These are phyloP conservation scores for Petunia secreta DNA, from an alignment of 257 asterid species.

Conservation along the genomic window DNA sequence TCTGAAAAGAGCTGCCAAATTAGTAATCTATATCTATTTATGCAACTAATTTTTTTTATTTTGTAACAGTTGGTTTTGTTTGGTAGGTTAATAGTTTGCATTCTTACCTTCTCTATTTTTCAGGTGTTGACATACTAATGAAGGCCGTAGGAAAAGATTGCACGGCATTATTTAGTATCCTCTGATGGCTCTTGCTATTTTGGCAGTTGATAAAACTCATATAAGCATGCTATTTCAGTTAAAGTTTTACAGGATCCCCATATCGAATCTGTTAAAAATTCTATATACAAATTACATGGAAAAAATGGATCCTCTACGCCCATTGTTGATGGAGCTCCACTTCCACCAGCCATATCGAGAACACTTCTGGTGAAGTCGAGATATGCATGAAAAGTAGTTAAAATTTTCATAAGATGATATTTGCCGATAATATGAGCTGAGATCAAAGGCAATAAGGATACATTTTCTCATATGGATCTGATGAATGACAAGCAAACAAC, in stretches of 20 bases:
- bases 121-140: conserved; percentile 87
- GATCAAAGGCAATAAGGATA: conserved; percentile 1
- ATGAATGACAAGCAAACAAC: background rate
- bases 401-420: background rate
- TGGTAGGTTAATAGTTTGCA: background rate
- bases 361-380: background rate
- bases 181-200: conserved; percentile 29
- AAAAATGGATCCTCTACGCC: background rate
- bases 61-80: too few species aligned
- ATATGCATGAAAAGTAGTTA: background rate
- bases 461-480: background rate
- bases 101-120: conserved; percentile 21
- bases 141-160: conserved; percentile 98
- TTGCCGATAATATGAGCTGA: background rate
- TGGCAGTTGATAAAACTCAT: conserved; percentile 5
- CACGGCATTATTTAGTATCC: conserved; percentile 97
- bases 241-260: background rate
- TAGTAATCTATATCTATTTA: too few species aligned
- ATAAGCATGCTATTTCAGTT: background rate
- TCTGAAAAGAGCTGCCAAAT: too few species aligned
- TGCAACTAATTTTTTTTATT: too few species aligned
- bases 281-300: background rate
- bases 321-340: conserved; percentile 21
- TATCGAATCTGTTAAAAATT: background rate
- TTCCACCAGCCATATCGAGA: background rate